Evolutionary conservation across 176 grass and related monocot species (phyloP).

Genomic region (Lolium multiflorum): DNA sequence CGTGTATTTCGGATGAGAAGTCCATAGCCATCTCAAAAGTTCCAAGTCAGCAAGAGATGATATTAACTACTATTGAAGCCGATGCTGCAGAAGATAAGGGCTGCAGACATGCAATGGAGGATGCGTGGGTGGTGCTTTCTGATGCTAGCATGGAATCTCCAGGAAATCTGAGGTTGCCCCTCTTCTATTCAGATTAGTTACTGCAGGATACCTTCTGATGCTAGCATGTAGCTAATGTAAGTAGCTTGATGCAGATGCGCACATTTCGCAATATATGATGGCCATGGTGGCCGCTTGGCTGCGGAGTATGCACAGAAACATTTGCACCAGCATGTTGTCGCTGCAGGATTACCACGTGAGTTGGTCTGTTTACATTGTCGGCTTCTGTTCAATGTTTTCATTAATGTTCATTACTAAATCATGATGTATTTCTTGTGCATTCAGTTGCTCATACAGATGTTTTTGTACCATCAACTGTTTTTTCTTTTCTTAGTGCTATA

Average conservation of each 20-base stretch:
- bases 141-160: conserved; percentile 52
- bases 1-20: conserved; percentile 22
- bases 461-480: background rate
- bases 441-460: background rate
- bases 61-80: conserved; percentile 63
- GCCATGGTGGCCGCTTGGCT: conserved; percentile 78
- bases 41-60: conserved; percentile 25
- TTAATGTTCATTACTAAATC: background rate
- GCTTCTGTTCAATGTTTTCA: conserved; percentile 33
- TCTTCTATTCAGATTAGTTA: conserved; percentile 30
- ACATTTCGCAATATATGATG: conserved; percentile 92
- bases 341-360: conserved; percentile 99
- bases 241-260: conserved; percentile 57
- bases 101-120: conserved; percentile 87
- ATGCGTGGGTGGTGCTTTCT: conserved; percentile 78
- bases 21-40: conserved; percentile 31
- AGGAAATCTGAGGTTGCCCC: conserved; percentile 63
- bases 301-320: conserved; percentile 84
- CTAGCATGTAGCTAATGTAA: background rate
- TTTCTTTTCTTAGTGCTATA: background rate
- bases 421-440: background rate
- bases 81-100: conserved; percentile 88
- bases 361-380: conserved; percentile 88
- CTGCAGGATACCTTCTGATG: background rate
- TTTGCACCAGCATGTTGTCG: conserved; percentile 80